Conservation (phyloP, 1,284 basidiomycete genomes). For the Uromyces viciae-fabae region DNA sequence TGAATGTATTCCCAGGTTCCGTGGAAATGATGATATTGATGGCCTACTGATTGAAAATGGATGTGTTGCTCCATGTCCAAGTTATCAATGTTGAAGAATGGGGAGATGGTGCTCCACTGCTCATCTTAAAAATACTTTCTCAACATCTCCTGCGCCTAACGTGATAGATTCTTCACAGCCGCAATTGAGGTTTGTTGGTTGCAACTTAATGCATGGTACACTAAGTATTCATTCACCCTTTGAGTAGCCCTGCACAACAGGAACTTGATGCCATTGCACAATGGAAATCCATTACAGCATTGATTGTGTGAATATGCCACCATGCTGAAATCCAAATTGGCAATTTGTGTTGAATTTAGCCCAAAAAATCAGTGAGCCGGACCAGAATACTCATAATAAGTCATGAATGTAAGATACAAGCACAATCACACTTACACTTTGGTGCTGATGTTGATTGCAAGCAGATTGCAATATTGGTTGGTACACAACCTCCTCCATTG, state of each 20-base stretch:
- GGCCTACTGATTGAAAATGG: background rate
- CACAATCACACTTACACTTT: too few species aligned
- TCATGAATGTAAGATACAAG: too few species aligned
- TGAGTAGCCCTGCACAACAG: background rate
- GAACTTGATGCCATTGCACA: too few species aligned
- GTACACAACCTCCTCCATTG: too few species aligned
- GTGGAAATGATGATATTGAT: background rate
- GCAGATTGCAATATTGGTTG: too few species aligned
- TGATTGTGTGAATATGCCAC: too few species aligned
- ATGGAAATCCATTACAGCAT: too few species aligned
- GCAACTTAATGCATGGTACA: background rate
- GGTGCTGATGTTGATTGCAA: too few species aligned
- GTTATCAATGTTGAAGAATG: background rate
- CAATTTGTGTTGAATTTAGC: too few species aligned
- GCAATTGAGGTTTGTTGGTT: background rate
- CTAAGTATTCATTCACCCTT: background rate
- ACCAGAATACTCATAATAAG: too few species aligned
- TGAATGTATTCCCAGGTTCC: background rate
- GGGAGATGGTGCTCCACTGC: background rate
- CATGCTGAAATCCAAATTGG: too few species aligned
- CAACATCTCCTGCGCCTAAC: background rate
- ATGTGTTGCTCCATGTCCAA: background rate
- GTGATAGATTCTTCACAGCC: background rate
- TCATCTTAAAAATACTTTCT: background rate
- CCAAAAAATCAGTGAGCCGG: too few species aligned